A percentile compares a stretch with the other conserved stretches of the same genome.
Evolutionary conservation across 1,284 basidiomycete genomes (phyloP).

Genomic region (Cystobasidium pallidum): DNA sequence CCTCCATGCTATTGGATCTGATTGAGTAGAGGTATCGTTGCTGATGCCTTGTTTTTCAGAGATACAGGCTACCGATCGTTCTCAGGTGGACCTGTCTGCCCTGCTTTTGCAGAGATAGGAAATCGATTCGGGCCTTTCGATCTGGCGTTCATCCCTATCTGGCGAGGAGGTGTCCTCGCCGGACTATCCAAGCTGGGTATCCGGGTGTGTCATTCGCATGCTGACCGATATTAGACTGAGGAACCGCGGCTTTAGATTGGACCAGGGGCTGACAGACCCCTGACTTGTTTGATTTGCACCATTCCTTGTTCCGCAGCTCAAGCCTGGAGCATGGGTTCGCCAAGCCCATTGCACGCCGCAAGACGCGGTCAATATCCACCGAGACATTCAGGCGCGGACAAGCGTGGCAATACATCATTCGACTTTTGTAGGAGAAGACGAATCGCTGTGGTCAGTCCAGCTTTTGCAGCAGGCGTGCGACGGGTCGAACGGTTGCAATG

Average conservation of each 20-base stretch:
- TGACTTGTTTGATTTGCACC: not conserved
- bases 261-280: too few species aligned
- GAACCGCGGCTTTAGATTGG: too few species aligned
- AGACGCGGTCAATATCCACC: conserved; percentile 52
- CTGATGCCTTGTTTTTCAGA: conserved; percentile 29
- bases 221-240: too few species aligned
- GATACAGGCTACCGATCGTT: conserved; percentile 53
- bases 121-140: conserved; percentile 52
- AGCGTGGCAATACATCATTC: conserved; percentile 50
- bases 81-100: conserved; percentile 49
- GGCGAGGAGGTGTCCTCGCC: conserved; percentile 52
- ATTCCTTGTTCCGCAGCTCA: conserved; percentile 44
- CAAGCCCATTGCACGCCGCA: conserved; percentile 50
- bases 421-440: conserved; percentile 49
- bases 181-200: conserved; percentile 51
- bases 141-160: conserved; percentile 53
- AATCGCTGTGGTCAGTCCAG: conserved; percentile 51
- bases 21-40: not conserved
- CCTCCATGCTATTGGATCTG: not conserved
- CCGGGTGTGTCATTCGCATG: conserved; percentile 43
- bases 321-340: conserved; percentile 49
- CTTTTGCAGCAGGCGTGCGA: conserved; percentile 48
- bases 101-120: conserved; percentile 53
- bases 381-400: conserved; percentile 46
- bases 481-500: not conserved